Evolutionary conservation across 495 filamentous ascomycete species (phyloP).

Genomic region (Penicillium egyptiacum): DNA sequence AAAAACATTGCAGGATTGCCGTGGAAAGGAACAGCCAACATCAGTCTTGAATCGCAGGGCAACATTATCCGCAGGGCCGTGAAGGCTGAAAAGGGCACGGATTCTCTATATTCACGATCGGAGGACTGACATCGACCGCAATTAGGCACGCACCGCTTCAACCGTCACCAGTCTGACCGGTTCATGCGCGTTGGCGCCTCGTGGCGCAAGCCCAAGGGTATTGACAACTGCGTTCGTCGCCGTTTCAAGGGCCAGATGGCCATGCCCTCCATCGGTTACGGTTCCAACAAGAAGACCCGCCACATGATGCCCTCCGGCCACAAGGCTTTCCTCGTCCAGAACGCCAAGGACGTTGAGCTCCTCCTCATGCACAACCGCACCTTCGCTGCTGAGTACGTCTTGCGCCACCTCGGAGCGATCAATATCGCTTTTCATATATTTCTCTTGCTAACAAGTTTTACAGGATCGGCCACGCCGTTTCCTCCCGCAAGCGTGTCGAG

Average conservation of each 20-base stretch:
- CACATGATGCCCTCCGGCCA: conserved; percentile 99
- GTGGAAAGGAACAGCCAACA: neutral
- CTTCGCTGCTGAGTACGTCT: conserved; percentile 92
- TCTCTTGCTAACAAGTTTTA: conserved; percentile 7
- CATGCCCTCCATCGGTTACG: conserved; percentile 99
- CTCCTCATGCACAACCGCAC: conserved; percentile 99
- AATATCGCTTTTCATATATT: neutral
- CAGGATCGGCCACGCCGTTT: conserved; percentile 96
- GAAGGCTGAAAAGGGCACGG: conserved; percentile 5
- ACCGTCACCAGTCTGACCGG: conserved; percentile 93
- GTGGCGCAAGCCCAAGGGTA: conserved; percentile 36
- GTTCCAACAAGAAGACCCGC: conserved; percentile 96
- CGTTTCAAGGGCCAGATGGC: conserved; percentile 91
- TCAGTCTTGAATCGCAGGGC: conserved; percentile 20
- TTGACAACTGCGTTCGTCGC: conserved; percentile 88
- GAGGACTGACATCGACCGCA: conserved; percentile 33
- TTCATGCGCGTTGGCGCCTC: conserved; percentile 71
- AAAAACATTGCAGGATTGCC: conserved; percentile 1
- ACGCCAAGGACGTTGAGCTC: conserved; percentile 90
- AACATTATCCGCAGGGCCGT: conserved; percentile 15
- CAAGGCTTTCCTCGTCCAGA: conserved; percentile 99
- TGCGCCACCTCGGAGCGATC: neutral
- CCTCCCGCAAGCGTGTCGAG: conserved; percentile 95
- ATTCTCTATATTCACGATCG: conserved; percentile 13
- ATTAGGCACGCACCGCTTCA: conserved; percentile 83